Evolutionary conservation across 208 protist species (phyloP), one percentile per base, ranked within the genome.

Genomic region (Crithidia fasciculata): DNA sequence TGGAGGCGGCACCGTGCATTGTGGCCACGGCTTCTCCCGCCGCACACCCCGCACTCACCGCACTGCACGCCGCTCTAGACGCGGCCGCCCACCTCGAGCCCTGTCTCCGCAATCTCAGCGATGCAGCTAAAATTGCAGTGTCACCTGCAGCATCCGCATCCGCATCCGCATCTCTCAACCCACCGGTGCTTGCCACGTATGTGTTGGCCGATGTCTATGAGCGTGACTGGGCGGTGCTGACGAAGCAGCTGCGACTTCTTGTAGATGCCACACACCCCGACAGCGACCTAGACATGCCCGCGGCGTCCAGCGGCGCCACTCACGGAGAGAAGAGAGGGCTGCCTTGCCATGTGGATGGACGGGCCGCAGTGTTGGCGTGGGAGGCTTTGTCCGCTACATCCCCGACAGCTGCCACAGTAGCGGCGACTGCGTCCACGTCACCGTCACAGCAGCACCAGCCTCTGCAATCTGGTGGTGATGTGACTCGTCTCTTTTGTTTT

Each of bases 11-110:
- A 28, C 28, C 28, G 28, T 1, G 28, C 28, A 28, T 1, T 1
- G 28, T 1, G 1, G 28, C 28, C 49, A 52, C 8, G 67, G 13
- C 47, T 52, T n/a, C 54, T 57, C 39, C 45, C 61, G 13, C 15
- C 56, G 36, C 60, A 0, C 28, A 58, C 40, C 61, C n/a, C 8
- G 75, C 70, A 8, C 69, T 86, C 4, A 50, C 59, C 0, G 36
- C 53, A 3, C n/a, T 84, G 49, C 75, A 68, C 45, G n/a, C 0
- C 3, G 40, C 56, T 4, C 60, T 82, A 10, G 47, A 54, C 19
- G 50, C 59, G 2, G 52, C 81, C 6, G 63, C 74, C 9, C 75
- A 74, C 18, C 39, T 77, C 8, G 39, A 76, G 64, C 18, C 28
- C 5, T 69, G 63, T 39, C 39, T 69, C 28, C 28, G 28, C 28